These are phyloP conservation scores for Artemisia annua DNA, from an alignment of 129 eudicot genomes.

Conservation along the genomic window DNA sequence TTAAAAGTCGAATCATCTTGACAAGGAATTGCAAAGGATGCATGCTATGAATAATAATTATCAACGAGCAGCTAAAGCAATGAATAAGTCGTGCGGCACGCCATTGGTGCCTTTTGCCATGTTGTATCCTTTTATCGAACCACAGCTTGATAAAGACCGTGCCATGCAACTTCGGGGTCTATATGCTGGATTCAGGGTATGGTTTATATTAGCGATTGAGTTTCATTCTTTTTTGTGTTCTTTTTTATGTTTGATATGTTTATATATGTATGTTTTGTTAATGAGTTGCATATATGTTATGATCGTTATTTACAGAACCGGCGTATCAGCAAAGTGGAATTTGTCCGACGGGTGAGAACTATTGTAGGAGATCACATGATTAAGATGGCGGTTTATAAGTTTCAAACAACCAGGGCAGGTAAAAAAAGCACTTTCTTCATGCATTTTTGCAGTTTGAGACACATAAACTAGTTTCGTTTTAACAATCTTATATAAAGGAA, in stretches of 20 bases:
- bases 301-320: too few species aligned
- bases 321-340: conserved; percentile 62
- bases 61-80: conserved; percentile 35
- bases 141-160: conserved; percentile 81
- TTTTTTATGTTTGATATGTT: conserved; percentile 2
- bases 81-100: conserved; percentile 33
- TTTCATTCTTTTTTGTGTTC: background rate
- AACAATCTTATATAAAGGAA: too few species aligned
- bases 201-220: background rate
- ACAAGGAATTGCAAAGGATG: too few species aligned
- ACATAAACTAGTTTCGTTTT: too few species aligned
- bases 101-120: conserved; percentile 62
- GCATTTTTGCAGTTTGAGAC: background rate
- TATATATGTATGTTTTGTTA: conserved; percentile 4
- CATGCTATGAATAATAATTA: background rate
- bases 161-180: conserved; percentile 73
- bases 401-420: conserved; percentile 67
- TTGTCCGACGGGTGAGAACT: conserved; percentile 62
- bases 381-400: conserved; percentile 63
- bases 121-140: conserved; percentile 69
- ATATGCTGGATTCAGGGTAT: conserved; percentile 59
- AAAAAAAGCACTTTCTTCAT: conserved; percentile 1
- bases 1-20: too few species aligned
- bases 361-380: conserved; percentile 91
- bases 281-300: background rate